These are phyloP conservation scores for Xylaria scruposa DNA, from an alignment of 495 filamentous ascomycete species.

Conservation along the genomic window DNA sequence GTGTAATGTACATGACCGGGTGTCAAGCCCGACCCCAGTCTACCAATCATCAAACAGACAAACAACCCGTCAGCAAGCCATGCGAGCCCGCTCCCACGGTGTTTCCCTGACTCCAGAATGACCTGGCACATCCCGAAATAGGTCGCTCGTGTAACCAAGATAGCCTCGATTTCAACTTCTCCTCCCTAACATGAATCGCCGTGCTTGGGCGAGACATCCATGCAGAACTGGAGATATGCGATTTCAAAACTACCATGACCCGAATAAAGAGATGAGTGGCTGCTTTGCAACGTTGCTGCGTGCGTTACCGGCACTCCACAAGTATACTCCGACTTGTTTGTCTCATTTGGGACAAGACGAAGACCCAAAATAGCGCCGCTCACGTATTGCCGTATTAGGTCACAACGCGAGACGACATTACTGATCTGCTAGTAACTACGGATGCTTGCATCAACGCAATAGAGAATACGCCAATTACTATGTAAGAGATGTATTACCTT, in stretches of 20 bases:
- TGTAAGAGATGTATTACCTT: background rate
- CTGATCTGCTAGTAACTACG: background rate
- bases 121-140: conserved; percentile 20
- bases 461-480: background rate
- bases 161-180: conserved; percentile 5
- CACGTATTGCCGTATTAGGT: conserved; percentile 11
- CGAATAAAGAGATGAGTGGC: background rate
- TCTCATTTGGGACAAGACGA: background rate
- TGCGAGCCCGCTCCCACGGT: conserved; percentile 8
- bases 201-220: background rate
- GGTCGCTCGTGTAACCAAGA: background rate
- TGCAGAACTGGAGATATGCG: background rate
- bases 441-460: conserved; percentile 2
- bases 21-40: background rate
- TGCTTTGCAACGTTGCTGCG: conserved; percentile 1
- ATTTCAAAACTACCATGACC: background rate
- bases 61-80: background rate
- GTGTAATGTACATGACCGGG: background rate
- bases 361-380: background rate
- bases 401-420: background rate
- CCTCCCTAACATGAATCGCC: background rate
- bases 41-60: conserved; percentile 9
- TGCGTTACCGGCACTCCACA: background rate
- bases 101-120: conserved; percentile 13
- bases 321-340: background rate